Base-by-base conservation (phyloP, 192 early-diverging fungal species). In the Coemansia sp. region DNA sequence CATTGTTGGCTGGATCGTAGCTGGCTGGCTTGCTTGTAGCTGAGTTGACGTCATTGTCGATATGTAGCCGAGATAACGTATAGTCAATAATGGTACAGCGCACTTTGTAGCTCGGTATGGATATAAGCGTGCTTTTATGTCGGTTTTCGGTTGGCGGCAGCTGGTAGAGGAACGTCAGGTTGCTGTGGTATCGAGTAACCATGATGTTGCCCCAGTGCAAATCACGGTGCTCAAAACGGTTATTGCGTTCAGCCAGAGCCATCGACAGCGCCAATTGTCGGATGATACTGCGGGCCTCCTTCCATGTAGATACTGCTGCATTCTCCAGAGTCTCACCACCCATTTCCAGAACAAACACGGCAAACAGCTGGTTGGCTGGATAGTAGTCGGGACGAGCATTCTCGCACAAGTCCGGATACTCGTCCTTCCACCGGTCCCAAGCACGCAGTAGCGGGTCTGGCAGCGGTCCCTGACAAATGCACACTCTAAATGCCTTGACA, bases 201-300 rank as follows among this genome's bases (percentile, higher is more conserved):
- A 87, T 77, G 19, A 89, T 79, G 59, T 89, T 89, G 23, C 85
- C 87, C 87, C 84, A 87, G 61, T 89, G 87, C 40, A 89, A 55
- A 50, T 89, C 87, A 15, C 87, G 82, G 53, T 89, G 87, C 72
- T 89, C 72, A 41, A 86, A 84, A 21, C 63, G 59, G 40, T 65
- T 77, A 44, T 72, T 67, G 55, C 83, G 59, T 71, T 87, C 71
- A 33, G 81, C 80, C 57, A 79, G 55, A 37, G 82, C 71, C 72
- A 87, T 56, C 14, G 86, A 70, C 53, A 83, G 44, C 0, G 79
- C 72, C 7, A 91, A 60, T 52, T 95, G 93, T 21, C 80, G 55
- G 41, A 92, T 65, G 14, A 91, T 71, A 37, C 80, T 82, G 63
- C 83, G 82, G 0, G 87, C 85, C 42, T 84, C 81, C 16, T 71